A percentile compares a stretch with the other conserved stretches of the same genome.
phyloP scores from a whole-genome alignment of 768 basidiomycete species.

The Imleria badia region DNA sequence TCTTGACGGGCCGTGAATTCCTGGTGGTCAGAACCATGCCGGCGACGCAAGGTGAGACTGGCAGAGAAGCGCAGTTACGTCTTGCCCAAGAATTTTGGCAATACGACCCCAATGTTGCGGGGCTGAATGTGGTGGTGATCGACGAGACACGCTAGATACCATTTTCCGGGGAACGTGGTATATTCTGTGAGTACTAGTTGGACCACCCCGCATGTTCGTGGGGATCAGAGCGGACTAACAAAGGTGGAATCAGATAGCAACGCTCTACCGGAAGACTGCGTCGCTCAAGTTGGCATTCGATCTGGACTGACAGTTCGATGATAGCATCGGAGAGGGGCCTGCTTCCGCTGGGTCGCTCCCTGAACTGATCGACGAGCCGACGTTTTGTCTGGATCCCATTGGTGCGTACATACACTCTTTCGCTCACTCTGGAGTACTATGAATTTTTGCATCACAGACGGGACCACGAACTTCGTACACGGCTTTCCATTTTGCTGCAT shows the following conservation, averaged over 20 bases:
- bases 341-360: slow-evolving; percentile 72
- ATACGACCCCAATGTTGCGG: slow-evolving; percentile 51
- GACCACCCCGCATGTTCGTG: slow-evolving; percentile 4
- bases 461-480: slow-evolving; percentile 87
- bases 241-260: neutral
- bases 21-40: slow-evolving; percentile 70
- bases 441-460: slow-evolving; percentile 46
- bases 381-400: slow-evolving; percentile 96
- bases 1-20: too few relatives aligned
- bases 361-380: slow-evolving; percentile 82
- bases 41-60: slow-evolving; percentile 58
- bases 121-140: neutral
- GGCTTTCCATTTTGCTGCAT: slow-evolving; percentile 86
- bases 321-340: slow-evolving; percentile 92
- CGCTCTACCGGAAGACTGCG: too few relatives aligned
- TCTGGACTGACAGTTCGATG: neutral
- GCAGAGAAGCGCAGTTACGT: too few relatives aligned
- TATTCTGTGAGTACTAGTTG: neutral
- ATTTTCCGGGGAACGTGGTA: neutral
- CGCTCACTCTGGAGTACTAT: neutral
- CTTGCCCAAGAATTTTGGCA: too few relatives aligned
- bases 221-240: neutral
- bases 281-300: too few relatives aligned
- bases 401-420: slow-evolving; percentile 43
- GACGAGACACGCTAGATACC: slow-evolving; percentile 1